phyloP scores from a whole-genome alignment of 176 grass and related monocot genomes.

The Cymbopogon citratus region DNA sequence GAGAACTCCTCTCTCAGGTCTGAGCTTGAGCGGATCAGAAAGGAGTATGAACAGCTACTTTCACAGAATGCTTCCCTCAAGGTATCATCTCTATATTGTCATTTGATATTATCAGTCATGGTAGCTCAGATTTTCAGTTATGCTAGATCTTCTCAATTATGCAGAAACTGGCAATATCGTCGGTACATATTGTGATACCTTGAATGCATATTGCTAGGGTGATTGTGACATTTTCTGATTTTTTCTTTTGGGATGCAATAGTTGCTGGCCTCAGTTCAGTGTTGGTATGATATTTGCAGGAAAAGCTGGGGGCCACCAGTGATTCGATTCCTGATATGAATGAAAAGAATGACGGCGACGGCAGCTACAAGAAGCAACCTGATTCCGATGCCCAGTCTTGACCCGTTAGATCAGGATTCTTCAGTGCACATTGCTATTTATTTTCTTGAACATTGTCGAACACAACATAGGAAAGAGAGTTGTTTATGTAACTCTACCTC shows the following conservation, averaged over 20 bases:
- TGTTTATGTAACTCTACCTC: background rate
- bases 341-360: constrained; percentile 22
- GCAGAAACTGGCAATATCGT: background rate
- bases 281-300: constrained; percentile 36
- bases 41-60: constrained; percentile 68
- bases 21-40: constrained; percentile 70
- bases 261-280: background rate
- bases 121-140: background rate
- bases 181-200: background rate
- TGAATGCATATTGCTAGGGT: background rate
- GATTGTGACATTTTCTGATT: background rate
- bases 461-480: background rate
- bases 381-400: constrained; percentile 27
- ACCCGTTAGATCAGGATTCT: constrained; percentile 27
- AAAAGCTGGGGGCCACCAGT: constrained; percentile 47
- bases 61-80: constrained; percentile 84
- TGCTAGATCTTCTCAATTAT: background rate
- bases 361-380: constrained; percentile 17
- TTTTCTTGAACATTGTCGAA: background rate
- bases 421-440: constrained; percentile 15
- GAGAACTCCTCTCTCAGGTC: constrained; percentile 76
- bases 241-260: background rate
- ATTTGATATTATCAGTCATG: background rate
- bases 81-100: constrained; percentile 25
- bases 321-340: constrained; percentile 48